These are phyloP conservation scores for Sanghuangporus baumii DNA, from an alignment of 1,284 basidiomycete genomes.

Conservation along the genomic window DNA sequence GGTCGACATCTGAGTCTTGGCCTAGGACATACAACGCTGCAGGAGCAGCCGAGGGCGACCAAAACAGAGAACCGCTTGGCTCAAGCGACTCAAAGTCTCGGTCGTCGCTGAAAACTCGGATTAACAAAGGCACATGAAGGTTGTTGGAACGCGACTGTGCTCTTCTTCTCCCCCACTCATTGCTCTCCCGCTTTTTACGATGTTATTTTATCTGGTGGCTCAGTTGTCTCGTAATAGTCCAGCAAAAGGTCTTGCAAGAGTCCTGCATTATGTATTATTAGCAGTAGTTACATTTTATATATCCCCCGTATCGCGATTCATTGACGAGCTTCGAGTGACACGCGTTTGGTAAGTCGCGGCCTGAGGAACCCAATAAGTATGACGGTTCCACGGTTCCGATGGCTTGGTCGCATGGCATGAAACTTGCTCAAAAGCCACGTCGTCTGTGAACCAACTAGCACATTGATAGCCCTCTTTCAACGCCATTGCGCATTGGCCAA, in stretches of 20 bases:
- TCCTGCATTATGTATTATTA: slow-evolving; percentile 11
- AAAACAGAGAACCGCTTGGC: background rate
- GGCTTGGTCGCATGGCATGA: background rate
- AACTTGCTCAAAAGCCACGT: slow-evolving; percentile 7
- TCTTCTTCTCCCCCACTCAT: background rate
- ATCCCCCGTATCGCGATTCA: background rate
- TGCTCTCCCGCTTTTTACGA: background rate
- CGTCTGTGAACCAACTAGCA: background rate
- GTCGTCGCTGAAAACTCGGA: slow-evolving; percentile 17
- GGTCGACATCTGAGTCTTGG: background rate
- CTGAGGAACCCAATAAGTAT: background rate
- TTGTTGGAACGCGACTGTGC: background rate
- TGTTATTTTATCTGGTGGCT: background rate
- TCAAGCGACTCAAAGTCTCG: background rate
- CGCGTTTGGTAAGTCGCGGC: background rate
- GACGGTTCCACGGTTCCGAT: background rate
- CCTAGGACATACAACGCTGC: background rate
- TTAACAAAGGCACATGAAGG: background rate
- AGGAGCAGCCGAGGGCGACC: background rate
- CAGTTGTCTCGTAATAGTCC: slow-evolving; percentile 3
- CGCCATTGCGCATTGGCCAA: background rate
- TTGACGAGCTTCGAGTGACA: background rate
- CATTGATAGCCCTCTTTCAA: background rate
- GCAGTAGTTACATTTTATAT: background rate
- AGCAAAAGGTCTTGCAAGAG: background rate